phyloP scores from a whole-genome alignment of 306 rosid genomes.

The Rubus idaeus region DNA sequence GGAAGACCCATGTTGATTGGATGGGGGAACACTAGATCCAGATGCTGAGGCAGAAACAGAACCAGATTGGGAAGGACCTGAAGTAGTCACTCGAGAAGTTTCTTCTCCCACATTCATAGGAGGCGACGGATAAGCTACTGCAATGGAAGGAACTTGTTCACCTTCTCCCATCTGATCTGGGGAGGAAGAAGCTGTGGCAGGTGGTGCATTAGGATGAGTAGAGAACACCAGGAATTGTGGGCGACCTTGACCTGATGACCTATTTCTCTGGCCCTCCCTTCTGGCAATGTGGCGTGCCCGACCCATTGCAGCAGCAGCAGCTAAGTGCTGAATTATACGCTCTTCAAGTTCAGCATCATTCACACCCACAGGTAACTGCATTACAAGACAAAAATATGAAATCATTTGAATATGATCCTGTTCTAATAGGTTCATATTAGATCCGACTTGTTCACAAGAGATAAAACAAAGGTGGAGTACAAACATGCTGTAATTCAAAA shows the following conservation, averaged over 20 bases:
- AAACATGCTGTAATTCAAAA: slow-evolving; percentile 89
- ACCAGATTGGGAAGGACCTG: slow-evolving; percentile 45
- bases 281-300: slow-evolving; percentile 90
- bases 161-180: slow-evolving; percentile 65
- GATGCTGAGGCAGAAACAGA: slow-evolving; percentile 63
- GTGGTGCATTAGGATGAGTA: slow-evolving; percentile 66
- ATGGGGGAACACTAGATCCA: slow-evolving; percentile 43
- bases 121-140: slow-evolving; percentile 40
- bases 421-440: background rate
- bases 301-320: slow-evolving; percentile 99
- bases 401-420: slow-evolving; percentile 22
- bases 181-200: slow-evolving; percentile 61
- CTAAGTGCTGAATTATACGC: slow-evolving; percentile 92
- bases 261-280: slow-evolving; percentile 87
- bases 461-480: slow-evolving; percentile 37
- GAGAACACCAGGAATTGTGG: slow-evolving; percentile 85
- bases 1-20: slow-evolving; percentile 57
- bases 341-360: slow-evolving; percentile 95
- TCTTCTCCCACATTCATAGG: slow-evolving; percentile 55
- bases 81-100: slow-evolving; percentile 42
- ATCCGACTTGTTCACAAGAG: slow-evolving; percentile 8
- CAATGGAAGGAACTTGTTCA: slow-evolving; percentile 52
- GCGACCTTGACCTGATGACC: slow-evolving; percentile 86
- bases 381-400: slow-evolving; percentile 21
- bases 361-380: slow-evolving; percentile 90